Evolutionary conservation across 106 monocot species (phyloP), one percentile per base, ranked within the genome.

Genomic region (Platanthera zijinensis): DNA sequence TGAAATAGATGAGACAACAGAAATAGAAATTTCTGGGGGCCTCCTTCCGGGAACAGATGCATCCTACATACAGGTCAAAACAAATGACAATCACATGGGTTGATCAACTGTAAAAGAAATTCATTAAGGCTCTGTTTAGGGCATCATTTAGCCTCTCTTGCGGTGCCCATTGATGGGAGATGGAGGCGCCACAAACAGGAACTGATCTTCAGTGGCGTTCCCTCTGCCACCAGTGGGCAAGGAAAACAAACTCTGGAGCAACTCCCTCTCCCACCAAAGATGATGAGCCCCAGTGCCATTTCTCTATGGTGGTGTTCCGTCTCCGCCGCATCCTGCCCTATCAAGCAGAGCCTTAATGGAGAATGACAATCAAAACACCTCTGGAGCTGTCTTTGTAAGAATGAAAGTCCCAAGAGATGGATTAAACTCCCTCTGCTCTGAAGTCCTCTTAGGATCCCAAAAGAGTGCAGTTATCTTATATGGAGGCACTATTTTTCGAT

Each of bases 1-100:
- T 56, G 77, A 84, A 73, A 99, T 91, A 39, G 97, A 94, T 77
- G 91, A 80, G 48, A 84, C 83, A 69, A 89, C 83, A n/a, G 87
- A 91, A 76, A 95, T 2, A 12, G 79, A 84, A 64, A 95, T 67
- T 50, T 87, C 68, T 48, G 66, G 78, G 74, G 82, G 82, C 11
- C 75, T 75, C 73, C 61, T 10, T 45, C 76, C 74, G 78, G 73
- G 73, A 51, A 14, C 5, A 7, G 79, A 80, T 74, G 48, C 14
- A 76, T 18, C 84, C 89, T 91, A 81, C 75, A 77, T 71, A 50
- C 22, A 80, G 59, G 57, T 48, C 39, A 51, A 50, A 83, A 81
- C 78, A 81, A 70, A 48, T 47, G 3, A 47, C 13, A 48, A 17
- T 70, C n/a, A 8, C 47, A 46, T 47, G 47, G 13, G 48, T 15